phyloP scores from a whole-genome alignment of 768 basidiomycete genomes.

The Podaxis sp. region DNA sequence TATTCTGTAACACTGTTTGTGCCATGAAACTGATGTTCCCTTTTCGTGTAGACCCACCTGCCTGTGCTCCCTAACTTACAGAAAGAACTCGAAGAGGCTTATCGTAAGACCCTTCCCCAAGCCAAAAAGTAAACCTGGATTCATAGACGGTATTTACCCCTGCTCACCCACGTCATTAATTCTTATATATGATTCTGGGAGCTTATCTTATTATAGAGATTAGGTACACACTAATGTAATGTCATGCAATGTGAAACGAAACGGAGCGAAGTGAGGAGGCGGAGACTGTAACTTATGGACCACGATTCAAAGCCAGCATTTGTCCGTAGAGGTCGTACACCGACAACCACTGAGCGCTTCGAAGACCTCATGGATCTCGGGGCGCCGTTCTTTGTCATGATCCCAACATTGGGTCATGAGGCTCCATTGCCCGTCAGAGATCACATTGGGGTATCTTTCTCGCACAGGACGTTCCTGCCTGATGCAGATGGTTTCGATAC shows the following conservation, averaged over 20 bases:
- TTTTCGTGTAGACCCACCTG: conserved; percentile 56
- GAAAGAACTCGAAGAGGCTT: conserved; percentile 84
- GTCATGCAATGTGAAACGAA: neutral
- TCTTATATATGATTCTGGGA: conserved; percentile 4
- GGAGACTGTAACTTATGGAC: neutral
- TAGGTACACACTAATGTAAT: conserved; percentile 4
- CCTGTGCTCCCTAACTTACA: conserved; percentile 87
- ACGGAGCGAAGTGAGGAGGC: neutral
- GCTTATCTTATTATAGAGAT: conserved; percentile 1
- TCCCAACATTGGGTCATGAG: neutral
- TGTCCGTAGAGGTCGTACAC: neutral
- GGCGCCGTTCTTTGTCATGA: neutral
- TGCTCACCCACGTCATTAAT: neutral
- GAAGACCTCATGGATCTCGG: neutral
- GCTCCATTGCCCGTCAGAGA: neutral
- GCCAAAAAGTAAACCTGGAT: conserved; percentile 59
- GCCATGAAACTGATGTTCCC: conserved; percentile 1
- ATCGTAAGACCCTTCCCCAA: conserved; percentile 73
- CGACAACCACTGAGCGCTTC: neutral
- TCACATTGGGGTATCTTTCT: neutral
- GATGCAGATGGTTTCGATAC: neutral
- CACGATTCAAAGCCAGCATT: neutral
- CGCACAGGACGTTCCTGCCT: neutral
- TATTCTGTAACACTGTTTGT: neutral
- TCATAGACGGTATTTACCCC: conserved; percentile 5